Evolutionary conservation across 1,284 basidiomycete species (phyloP).

Genomic region (Cryptococcus maquisensis): DNA sequence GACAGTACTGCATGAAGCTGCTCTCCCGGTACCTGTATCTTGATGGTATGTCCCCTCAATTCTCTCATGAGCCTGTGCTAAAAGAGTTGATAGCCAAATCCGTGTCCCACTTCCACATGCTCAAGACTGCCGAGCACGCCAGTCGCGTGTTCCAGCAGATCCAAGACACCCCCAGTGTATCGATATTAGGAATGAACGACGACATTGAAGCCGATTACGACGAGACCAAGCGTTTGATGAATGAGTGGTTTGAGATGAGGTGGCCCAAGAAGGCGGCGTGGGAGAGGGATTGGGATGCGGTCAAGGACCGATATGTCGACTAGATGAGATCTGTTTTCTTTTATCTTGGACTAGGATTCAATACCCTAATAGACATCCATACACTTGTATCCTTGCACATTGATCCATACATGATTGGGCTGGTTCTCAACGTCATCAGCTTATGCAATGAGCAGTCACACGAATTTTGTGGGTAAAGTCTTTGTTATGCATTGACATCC

Average conservation of each 20-base stretch:
- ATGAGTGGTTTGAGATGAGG: conserved; percentile 36
- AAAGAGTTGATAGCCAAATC: conserved; percentile 18
- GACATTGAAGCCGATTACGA: conserved; percentile 40
- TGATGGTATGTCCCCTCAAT: conserved; percentile 22
- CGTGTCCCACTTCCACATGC: conserved; percentile 41
- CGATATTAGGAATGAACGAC: conserved; percentile 44
- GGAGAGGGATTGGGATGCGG: conserved; percentile 32
- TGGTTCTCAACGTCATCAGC: neutral
- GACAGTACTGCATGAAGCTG: conserved; percentile 50
- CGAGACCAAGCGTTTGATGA: conserved; percentile 25
- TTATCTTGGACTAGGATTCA: no score
- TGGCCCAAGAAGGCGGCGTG: conserved; percentile 41
- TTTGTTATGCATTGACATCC: no score
- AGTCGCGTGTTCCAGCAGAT: conserved; percentile 25
- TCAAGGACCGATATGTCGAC: conserved; percentile 11
- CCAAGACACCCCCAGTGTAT: conserved; percentile 22
- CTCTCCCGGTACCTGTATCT: conserved; percentile 52
- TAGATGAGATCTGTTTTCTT: neutral
- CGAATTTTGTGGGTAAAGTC: no score
- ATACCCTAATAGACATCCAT: neutral
- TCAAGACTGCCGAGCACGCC: conserved; percentile 28
- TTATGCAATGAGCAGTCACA: no score
- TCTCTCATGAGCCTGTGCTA: neutral
- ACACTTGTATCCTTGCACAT: neutral
- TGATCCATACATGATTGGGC: neutral